Base-by-base conservation (phyloP, 371 early-diverging fungal species). In the Choanephora cucurbitarum region DNA sequence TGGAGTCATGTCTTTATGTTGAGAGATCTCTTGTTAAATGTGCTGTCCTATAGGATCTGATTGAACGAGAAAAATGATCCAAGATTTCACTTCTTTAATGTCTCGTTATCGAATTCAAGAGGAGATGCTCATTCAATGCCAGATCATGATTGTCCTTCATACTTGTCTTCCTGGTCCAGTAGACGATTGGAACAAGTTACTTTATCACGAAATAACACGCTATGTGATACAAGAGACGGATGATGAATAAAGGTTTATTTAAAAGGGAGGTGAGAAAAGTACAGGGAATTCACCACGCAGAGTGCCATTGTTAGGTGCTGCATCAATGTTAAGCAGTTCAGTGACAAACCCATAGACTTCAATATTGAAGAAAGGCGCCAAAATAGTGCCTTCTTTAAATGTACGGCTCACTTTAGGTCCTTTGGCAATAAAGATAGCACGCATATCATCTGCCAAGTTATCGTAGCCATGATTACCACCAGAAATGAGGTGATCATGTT, bases 401-500 rank as follows among this genome's bases (percentile, higher is more conserved):
- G 23, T 41, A 9, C 48, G 37, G 11, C 58, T 34, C 58, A 95
- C 86, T 1, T 82, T 78, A 0, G 94, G 94, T 0, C 96, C 96
- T 19, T 67, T 62, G 4, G 93, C 96, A 57, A 94, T 62, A 62
- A 97, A 96, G 21, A 93, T 85, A 13, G 94, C 93, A 2, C 87
- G 82, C 96, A 97, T 97, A 19, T 90, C 87, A 1, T 72, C 75
- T 18, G 81, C 73, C 49, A 80, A 47, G 64, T 90, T 85, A 64
- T 95, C 91, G 69, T 93, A 96, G 2, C 98, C 98, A 71, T 96
- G 96, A 18, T 84, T 80, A 3, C 94, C 96, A 1, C 71, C 63
- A 4, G 75, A 69, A 11, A 64, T 58, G 44, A 69, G 67, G 7
- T 60, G 10, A 8, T 21, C 48, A 44, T n/a, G 52, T 22, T 74